Percentiles rank a stretch among this genome's conserved stretches.
Evolutionary conservation across 352 stramenopile genomes (phyloP).

Genomic region (Phytophthora idaei): DNA sequence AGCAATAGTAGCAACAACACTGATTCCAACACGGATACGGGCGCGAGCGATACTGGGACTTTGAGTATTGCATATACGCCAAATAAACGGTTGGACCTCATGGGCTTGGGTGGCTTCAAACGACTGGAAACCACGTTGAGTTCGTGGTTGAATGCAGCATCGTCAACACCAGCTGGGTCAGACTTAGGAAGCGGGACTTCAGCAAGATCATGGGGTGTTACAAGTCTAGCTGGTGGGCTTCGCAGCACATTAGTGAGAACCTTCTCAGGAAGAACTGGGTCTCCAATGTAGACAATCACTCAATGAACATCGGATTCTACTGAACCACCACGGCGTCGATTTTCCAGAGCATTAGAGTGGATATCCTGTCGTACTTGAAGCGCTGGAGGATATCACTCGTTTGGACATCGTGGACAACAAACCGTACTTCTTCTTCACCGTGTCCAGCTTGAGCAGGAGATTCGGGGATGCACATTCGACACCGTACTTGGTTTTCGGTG

Average conservation of each 20-base stretch:
- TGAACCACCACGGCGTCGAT: conserved; percentile 42
- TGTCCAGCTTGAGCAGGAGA: not conserved
- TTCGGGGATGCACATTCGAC: conserved; percentile 15
- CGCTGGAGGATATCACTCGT: conserved; percentile 35
- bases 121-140: conserved; percentile 45
- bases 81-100: conserved; percentile 33
- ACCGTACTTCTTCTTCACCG: conserved; percentile 22
- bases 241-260: conserved; percentile 38
- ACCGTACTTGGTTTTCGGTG: conserved; percentile 40
- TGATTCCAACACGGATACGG: conserved; percentile 19
- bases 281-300: conserved; percentile 12
- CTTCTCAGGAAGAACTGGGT: conserved; percentile 28
- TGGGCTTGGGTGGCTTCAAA: conserved; percentile 43
- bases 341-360: conserved; percentile 53
- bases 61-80: not conserved
- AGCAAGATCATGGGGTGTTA: conserved; percentile 29
- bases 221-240: conserved; percentile 35
- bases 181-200: conserved; percentile 23
- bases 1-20: conserved; percentile 24
- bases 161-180: not conserved
- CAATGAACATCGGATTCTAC: conserved; percentile 1
- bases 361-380: conserved; percentile 52
- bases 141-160: conserved; percentile 34
- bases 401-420: conserved; percentile 34
- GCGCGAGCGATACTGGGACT: conserved; percentile 5